Percentiles rank a stretch among this genome's conserved stretches.
These are phyloP conservation scores for Pueraria montana DNA, from an alignment of 306 rosid species.

Conservation along the genomic window DNA sequence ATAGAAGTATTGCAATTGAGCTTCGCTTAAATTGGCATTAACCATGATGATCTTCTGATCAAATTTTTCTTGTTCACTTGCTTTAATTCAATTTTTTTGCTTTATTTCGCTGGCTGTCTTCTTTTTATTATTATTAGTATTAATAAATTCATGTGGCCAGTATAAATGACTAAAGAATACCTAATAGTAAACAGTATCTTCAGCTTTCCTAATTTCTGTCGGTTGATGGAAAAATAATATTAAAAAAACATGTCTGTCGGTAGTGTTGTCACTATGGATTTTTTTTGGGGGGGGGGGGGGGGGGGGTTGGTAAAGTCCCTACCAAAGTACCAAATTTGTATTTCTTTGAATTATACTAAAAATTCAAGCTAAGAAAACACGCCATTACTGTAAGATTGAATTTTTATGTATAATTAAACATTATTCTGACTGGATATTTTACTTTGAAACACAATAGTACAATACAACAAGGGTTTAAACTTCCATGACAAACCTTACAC, in stretches of 20 bases:
- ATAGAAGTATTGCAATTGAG: background rate
- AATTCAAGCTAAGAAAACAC: too few relatives aligned
- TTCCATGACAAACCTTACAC: slow-evolving; percentile 9
- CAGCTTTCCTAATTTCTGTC: slow-evolving; percentile 18
- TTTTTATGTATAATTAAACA: too few relatives aligned
- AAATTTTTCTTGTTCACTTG: background rate
- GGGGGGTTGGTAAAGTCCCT: background rate
- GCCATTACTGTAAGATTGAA: too few relatives aligned
- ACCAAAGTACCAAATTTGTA: background rate
- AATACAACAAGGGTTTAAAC: background rate
- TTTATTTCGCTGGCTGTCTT: background rate
- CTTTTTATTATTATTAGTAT: background rate
- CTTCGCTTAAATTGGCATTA: background rate
- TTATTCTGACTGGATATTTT: background rate
- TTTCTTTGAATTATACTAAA: too few relatives aligned
- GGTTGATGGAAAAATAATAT: background rate
- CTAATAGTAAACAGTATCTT: slow-evolving; percentile 5
- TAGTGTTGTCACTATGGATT: background rate
- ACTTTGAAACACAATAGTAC: background rate
- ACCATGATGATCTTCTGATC: background rate
- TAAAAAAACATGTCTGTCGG: slow-evolving; percentile 26
- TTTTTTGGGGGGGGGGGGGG: background rate
- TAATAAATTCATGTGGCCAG: background rate
- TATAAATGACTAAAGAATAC: background rate
- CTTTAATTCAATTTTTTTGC: background rate